Conservation (phyloP, 306 rosid genomes). For the Casuarina cunninghamiana region DNA sequence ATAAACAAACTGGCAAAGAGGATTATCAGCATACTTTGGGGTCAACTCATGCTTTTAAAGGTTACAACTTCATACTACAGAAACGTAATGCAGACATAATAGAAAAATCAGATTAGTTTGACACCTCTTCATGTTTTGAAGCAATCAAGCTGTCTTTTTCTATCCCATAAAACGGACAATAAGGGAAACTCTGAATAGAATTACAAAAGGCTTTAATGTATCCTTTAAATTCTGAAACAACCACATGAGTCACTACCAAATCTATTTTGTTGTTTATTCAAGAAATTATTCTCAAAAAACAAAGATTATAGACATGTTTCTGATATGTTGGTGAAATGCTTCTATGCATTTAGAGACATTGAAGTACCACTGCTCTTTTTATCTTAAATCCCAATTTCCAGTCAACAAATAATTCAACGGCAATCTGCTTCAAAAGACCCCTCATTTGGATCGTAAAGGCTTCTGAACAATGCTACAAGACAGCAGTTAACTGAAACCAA, state of each 20-base stretch:
- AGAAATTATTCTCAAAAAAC: not conserved
- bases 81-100: not conserved
- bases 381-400: not conserved
- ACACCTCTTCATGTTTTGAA: not conserved
- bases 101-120: not conserved
- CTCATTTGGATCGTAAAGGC: not conserved
- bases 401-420: not conserved
- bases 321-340: not conserved
- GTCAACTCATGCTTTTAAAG: not conserved
- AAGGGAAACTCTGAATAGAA: not conserved
- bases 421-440: not conserved
- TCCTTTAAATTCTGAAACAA: not conserved
- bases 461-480: not conserved
- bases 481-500: not conserved
- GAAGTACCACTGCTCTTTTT: not conserved
- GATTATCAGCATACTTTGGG: constrained; percentile 17
- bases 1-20: constrained; percentile 79
- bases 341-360: not conserved
- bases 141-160: not conserved
- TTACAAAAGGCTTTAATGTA: not conserved
- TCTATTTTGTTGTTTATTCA: not conserved
- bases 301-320: not conserved
- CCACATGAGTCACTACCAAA: not conserved
- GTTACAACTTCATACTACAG: not conserved
- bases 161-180: constrained; percentile 4